Percentiles rank a stretch among this genome's conserved stretches.
phyloP scores from a whole-genome alignment of 169 alveolate genomes.

The Pseudocohnilembus persalinus region DNA sequence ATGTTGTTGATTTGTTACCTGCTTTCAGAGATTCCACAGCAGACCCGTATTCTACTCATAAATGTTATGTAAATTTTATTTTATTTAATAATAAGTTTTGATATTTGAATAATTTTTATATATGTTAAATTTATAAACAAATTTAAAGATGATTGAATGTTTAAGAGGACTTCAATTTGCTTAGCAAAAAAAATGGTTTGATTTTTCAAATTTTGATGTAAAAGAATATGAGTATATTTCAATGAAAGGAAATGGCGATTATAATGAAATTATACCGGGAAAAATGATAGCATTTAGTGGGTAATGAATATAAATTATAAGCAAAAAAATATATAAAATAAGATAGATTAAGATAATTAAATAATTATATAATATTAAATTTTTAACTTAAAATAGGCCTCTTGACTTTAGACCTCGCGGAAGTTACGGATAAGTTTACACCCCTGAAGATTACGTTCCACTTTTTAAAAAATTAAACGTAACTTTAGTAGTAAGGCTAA shows the following conservation, averaged over 20 bases:
- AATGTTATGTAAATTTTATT: constrained; percentile 42
- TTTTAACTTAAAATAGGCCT: neutral
- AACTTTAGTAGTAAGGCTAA: constrained; percentile 62
- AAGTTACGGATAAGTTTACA: constrained; percentile 30
- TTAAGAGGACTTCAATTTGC: constrained; percentile 63
- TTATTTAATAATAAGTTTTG: constrained; percentile 26
- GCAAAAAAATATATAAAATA: neutral
- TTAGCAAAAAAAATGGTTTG: constrained; percentile 58
- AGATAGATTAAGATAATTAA: neutral
- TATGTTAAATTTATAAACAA: constrained; percentile 4
- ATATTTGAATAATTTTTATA: neutral
- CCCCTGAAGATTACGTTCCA: constrained; percentile 61
- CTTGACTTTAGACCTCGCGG: neutral
- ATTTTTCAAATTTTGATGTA: constrained; percentile 51
- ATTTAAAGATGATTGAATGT: constrained; percentile 54
- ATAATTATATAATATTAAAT: neutral
- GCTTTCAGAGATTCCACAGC: constrained; percentile 66
- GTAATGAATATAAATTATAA: constrained; percentile 40
- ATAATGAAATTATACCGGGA: constrained; percentile 74
- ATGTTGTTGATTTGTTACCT: constrained; percentile 24
- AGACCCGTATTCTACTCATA: constrained; percentile 46
- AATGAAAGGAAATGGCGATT: constrained; percentile 66
- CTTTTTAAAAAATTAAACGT: constrained; percentile 57
- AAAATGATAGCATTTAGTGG: constrained; percentile 62
- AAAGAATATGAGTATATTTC: constrained; percentile 63